Percentiles rank a stretch among this genome's conserved stretches.
phyloP scores from a whole-genome alignment of 805 yeast species.

The Maudiozyma saulgeensis region DNA sequence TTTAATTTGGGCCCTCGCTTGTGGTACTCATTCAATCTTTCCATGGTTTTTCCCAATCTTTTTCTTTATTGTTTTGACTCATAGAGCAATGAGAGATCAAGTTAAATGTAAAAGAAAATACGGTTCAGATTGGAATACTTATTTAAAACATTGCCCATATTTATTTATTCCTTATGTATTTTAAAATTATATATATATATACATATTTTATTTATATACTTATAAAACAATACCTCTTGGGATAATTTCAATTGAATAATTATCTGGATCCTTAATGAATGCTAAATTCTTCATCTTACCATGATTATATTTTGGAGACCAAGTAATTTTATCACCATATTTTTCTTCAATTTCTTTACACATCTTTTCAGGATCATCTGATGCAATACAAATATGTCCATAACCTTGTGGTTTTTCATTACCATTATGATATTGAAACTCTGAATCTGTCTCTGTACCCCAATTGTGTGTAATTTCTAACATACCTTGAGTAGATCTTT shows the following conservation, averaged over 20 bases:
- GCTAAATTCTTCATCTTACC: conserved; percentile 55
- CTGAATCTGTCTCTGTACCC: conserved; percentile 80
- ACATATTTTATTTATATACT: background rate
- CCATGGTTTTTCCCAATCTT: conserved; percentile 94
- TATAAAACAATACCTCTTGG: conserved; percentile 22
- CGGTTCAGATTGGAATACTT: conserved; percentile 88
- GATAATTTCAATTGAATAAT: conserved; percentile 71
- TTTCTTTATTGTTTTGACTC: conserved; percentile 76
- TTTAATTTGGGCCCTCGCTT: conserved; percentile 80
- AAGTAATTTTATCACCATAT: conserved; percentile 44
- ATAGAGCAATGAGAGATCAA: conserved; percentile 82
- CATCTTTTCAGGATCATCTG: conserved; percentile 41
- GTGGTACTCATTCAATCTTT: conserved; percentile 79
- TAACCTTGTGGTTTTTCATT: conserved; percentile 73
- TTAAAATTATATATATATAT: conserved; percentile 25
- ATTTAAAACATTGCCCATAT: conserved; percentile 81
- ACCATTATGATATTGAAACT: conserved; percentile 75
- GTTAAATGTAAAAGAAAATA: conserved; percentile 77
- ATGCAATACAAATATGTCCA: conserved; percentile 75
- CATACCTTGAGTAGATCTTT: conserved; percentile 50
- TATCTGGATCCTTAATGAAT: conserved; percentile 81
- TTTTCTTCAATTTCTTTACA: conserved; percentile 40
- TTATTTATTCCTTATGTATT: conserved; percentile 80
- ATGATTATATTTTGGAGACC: conserved; percentile 49
- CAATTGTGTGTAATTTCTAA: conserved; percentile 90